These are phyloP conservation scores for Stramenopiles sp. DNA, from an alignment of 352 stramenopile species.

Conservation along the genomic window DNA sequence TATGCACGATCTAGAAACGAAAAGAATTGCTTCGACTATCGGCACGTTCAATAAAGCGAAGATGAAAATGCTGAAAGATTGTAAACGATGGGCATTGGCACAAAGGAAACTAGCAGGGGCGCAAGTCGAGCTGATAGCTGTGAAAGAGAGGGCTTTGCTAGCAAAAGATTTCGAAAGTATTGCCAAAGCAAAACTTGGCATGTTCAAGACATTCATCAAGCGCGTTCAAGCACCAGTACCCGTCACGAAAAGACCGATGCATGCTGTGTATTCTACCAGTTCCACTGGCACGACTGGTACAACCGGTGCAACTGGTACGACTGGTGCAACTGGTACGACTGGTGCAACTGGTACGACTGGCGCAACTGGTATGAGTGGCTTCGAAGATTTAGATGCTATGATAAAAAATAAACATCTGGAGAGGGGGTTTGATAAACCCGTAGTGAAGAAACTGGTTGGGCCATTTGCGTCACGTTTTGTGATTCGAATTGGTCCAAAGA, in stretches of 20 bases:
- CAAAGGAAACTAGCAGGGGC: neutral
- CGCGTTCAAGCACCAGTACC: no score
- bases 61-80: neutral
- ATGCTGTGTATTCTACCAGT: no score
- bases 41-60: neutral
- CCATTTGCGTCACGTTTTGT: neutral
- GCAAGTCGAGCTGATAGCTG: neutral
- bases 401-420: neutral
- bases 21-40: neutral
- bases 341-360: neutral
- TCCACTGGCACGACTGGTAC: neutral
- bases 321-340: neutral
- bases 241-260: no score
- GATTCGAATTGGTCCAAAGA: neutral
- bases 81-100: neutral
- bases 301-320: neutral
- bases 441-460: neutral
- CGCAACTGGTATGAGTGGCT: neutral
- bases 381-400: neutral
- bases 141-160: neutral
- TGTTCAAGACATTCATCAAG: neutral
- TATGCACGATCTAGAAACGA: neutral
- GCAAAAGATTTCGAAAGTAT: neutral
- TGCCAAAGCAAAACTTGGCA: neutral
- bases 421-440: neutral